Base-by-base conservation (phyloP, 2,329 filamentous ascomycete species). In the Cladorrhinum sp. region DNA sequence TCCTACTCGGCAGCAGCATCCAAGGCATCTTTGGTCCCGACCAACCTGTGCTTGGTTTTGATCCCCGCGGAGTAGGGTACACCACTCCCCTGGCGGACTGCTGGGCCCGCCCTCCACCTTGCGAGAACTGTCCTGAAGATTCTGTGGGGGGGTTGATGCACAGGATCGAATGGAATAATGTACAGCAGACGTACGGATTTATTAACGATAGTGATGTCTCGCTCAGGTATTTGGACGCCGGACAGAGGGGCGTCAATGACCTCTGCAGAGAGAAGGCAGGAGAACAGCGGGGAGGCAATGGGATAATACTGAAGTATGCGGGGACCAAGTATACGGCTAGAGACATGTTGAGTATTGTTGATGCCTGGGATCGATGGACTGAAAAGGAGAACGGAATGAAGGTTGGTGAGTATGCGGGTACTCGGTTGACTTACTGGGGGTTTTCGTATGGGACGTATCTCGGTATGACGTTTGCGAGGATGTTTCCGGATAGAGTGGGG, bases 31-130 rank as follows among this genome's bases (percentile, higher is more conserved):
- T 79, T 16, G 78, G 78, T 36, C 55, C 61, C 0, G 73, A 78
- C 45, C 73, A 75, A 62, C 77, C 80, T 61, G 67, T 81, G 20
- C 73, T 82, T 52, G 76, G 78, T 1, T 81, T 81, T 56, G 79
- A 81, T 64, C 79, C 79, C 1, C 74, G 79, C 18, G 79, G 79
- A 54, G 70, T 77, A 48, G 74, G 74, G 12, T 73, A 69, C 49
- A 77, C 75, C 1, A 73, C 71, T 0, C 77, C 77, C 1, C 62
- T 63, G 22, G 74, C 75, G 16, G 73, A 78, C 62, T 79, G 77
- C 63, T 79, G 45, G 66, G 69, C 55, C 58, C 20, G 23, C n/a
- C n/a, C n/a, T 23, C 63, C 54, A 36, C 68, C 38, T 24, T 59
- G 58, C 12, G 38, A 52, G n/a, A 29, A 29, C 10, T 29, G 25